Base-by-base conservation (phyloP, 768 basidiomycete genomes). In the Porpolomopsis calyptriformis region DNA sequence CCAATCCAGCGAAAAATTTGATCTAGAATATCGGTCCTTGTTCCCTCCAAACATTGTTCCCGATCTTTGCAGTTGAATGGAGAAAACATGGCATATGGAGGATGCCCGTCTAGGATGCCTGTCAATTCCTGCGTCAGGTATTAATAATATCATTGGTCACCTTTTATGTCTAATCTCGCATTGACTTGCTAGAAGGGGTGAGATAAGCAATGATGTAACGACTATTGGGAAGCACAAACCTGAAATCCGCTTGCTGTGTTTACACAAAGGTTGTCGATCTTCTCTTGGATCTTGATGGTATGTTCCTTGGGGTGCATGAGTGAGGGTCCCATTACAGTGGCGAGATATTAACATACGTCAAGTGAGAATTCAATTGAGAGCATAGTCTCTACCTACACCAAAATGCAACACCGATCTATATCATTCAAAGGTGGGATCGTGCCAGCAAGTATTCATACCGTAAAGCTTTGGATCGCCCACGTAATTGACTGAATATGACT, bases 321-420 rank as follows among this genome's bases (percentile, higher is more conserved):
- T 40, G 9, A 22, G 14, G 9, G 25, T 7, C 7, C n/a, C 20
- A 23, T 40, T 24, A 24, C 18, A 23, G 20, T 40, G 3, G 19
- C 33, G 24, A 14, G 20, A 40, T 22, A 3, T 39, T 19, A 25
- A 19, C 27, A 16, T 35, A n/a, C 43, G 16, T 37, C 43, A 23
- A 24, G 12, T 8, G 43, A 16, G 27, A 45, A 45, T 20, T 49
- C 49, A 23, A 46, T 44, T 25, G 37, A 34, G 22, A 45, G 43
- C 12, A 38, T 34, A n/a, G 48, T 45, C 27, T 35, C 43, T 3
- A 49, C 24, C 48, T 49, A 40, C n/a, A n/a, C n/a, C n/a, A n/a
- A n/a, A n/a, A n/a, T n/a, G n/a, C n/a, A n/a, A n/a, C n/a, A n/a
- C n/a, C n/a, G n/a, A 31, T 38, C 11, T 34, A 22, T 39, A 23